phyloP scores from a whole-genome alignment of 2,329 filamentous ascomycete species.

The Incumbomyces lentus region DNA sequence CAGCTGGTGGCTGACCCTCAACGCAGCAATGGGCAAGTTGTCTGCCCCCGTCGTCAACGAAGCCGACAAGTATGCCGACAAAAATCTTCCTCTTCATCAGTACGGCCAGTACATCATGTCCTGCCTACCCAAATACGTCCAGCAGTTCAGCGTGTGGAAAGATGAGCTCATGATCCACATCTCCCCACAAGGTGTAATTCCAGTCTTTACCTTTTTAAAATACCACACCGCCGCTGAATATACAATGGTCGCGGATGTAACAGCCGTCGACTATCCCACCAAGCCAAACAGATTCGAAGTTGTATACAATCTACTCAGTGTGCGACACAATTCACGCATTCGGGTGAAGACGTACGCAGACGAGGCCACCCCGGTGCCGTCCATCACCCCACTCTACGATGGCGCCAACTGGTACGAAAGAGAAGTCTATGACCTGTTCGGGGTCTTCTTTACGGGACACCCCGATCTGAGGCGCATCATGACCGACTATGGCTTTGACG shows the following conservation, averaged over 20 bases:
- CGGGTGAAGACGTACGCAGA: slow-evolving; percentile 98
- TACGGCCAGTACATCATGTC: slow-evolving; percentile 97
- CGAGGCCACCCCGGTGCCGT: slow-evolving; percentile 86
- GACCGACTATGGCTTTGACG: slow-evolving; percentile 99
- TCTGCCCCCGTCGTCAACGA: slow-evolving; percentile 78
- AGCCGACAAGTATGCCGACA: slow-evolving; percentile 81
- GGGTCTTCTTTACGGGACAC: slow-evolving; percentile 91
- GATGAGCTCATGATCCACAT: slow-evolving; percentile 96
- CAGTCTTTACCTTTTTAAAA: slow-evolving; percentile 90
- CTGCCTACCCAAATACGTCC: slow-evolving; percentile 92
- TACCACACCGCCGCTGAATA: slow-evolving; percentile 96
- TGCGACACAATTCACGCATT: slow-evolving; percentile 93
- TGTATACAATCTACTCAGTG: slow-evolving; percentile 92
- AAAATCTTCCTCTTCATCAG: slow-evolving; percentile 77
- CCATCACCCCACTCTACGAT: slow-evolving; percentile 74
- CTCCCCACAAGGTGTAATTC: slow-evolving; percentile 74
- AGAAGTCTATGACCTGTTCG: slow-evolving; percentile 95
- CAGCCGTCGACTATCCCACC: slow-evolving; percentile 90
- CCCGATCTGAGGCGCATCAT: slow-evolving; percentile 94
- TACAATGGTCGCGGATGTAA: slow-evolving; percentile 86
- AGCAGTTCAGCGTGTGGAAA: slow-evolving; percentile 99
- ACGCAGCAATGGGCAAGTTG: slow-evolving; percentile 48
- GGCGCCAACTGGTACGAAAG: slow-evolving; percentile 98
- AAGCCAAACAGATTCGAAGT: slow-evolving; percentile 93
- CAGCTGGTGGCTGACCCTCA: slow-evolving; percentile 8